A percentile compares a stretch with the other conserved stretches of the same genome.
Conservation (phyloP, 164 flowering plant genomes). For the Tetracentron sinense region DNA sequence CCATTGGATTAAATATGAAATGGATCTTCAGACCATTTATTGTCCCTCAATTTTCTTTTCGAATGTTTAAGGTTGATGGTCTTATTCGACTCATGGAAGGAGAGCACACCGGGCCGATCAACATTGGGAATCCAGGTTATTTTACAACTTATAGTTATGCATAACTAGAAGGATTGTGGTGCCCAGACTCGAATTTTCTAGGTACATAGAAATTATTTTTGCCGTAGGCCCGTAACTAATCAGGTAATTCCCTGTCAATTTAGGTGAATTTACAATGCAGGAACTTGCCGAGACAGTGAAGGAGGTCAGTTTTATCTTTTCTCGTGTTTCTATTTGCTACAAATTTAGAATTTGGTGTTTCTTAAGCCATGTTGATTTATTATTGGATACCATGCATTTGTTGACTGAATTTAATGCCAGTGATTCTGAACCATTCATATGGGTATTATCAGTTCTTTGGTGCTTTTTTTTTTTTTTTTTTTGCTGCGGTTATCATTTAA, state of each 20-base stretch:
- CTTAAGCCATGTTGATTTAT: not conserved
- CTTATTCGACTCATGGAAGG: constrained; percentile 84
- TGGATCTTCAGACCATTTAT: not conserved
- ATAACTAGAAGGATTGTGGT: not conserved
- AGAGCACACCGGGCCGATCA: constrained; percentile 70
- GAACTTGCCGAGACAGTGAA: constrained; percentile 75
- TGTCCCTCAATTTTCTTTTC: not conserved
- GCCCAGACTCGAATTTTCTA: not conserved
- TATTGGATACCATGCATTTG: not conserved
- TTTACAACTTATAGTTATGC: not conserved
- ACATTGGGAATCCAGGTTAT: constrained; percentile 78
- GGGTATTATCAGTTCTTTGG: too few species aligned
- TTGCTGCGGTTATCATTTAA: too few species aligned
- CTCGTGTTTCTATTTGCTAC: not conserved
- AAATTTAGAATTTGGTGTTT: not conserved
- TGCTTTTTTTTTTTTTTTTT: too few species aligned
- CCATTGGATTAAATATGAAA: not conserved
- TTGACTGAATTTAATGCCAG: not conserved
- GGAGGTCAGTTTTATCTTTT: constrained; percentile 41
- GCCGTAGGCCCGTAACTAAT: not conserved
- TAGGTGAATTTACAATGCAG: constrained; percentile 76
- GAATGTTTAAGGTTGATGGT: constrained; percentile 59
- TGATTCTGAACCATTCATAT: too few species aligned
- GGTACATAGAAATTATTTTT: not conserved
- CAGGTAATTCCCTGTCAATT: constrained; percentile 3